Base-by-base conservation (phyloP, 768 basidiomycete genomes). In the Trametopsis cervina region DNA sequence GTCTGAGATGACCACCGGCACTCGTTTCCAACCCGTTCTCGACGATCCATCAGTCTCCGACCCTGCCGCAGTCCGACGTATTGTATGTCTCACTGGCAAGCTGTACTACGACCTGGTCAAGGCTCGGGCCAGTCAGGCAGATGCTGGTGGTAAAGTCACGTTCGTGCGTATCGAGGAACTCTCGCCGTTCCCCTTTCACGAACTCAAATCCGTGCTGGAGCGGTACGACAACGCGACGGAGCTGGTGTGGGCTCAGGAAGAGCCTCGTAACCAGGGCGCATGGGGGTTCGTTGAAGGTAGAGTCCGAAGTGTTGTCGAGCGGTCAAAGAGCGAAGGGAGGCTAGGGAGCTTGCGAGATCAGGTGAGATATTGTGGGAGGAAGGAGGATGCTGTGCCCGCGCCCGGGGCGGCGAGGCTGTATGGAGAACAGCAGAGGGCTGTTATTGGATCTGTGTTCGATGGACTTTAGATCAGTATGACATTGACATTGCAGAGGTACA, bases 181-280 rank as follows among this genome's bases (percentile, higher is more conserved):
- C 2, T 78, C 82, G 5, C 93, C 92, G 0, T 95, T 96, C 78
- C 92, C 93, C 0, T 91, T 89, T 62, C 48, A 60, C 0, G 67
- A 68, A 20, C 66, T 93, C 0, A 59, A 62, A 3, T 57, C 68
- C 2, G 68, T 69, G 1, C 63, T 94, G 25, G 41, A 54, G 35
- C 54, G 63, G 2, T 89, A 87, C 57, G 39, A 58, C 0, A 29
- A 59, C 15, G 73, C 65, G 0, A 53, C 56, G 3, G 73, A 80
- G 44, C 59, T 76, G 25, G 39, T 75, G 6, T 95, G 86, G 81
- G 69, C 89, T 15, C 92, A 96, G 61, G 92, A 94, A 59, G 92
- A 94, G 60, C 83, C 91, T 2, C 77, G 71, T 60, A 95, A 96
- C 60, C 91, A 94, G 63, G 92, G 92, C 1, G 78, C 85, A 2